Percentiles rank a stretch among this genome's conserved stretches.
These are phyloP conservation scores for Verruconis gallopava DNA, from an alignment of 2,329 filamentous ascomycete genomes.

Conservation along the genomic window DNA sequence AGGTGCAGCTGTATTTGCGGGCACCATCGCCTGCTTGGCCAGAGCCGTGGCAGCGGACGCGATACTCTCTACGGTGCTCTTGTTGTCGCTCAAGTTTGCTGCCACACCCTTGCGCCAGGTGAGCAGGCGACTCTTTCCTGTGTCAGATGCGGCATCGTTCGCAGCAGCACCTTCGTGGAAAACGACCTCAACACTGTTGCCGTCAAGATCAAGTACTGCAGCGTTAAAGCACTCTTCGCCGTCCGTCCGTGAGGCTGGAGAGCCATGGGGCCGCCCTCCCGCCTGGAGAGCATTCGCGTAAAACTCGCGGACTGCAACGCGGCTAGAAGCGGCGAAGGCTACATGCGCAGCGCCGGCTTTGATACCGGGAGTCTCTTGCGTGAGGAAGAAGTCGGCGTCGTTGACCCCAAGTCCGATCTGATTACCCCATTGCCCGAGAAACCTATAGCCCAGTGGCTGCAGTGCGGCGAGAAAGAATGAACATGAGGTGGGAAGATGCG, in stretches of 20 bases:
- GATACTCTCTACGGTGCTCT: constrained; percentile 18
- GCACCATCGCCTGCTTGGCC: constrained; percentile 16
- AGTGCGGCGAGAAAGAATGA: constrained; percentile 74
- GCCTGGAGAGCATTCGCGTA: constrained; percentile 56
- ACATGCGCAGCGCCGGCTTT: constrained; percentile 46
- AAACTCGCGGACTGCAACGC: constrained; percentile 56
- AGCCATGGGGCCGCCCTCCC: constrained; percentile 44
- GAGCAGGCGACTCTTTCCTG: constrained; percentile 19
- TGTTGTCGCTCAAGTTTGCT: constrained; percentile 6
- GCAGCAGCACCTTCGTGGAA: constrained; percentile 36
- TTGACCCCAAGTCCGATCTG: constrained; percentile 49
- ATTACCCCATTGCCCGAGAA: constrained; percentile 48
- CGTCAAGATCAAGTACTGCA: constrained; percentile 62
- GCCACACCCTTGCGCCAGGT: constrained; percentile 30
- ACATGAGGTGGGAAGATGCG: constrained; percentile 62
- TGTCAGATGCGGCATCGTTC: constrained; percentile 22
- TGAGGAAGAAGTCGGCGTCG: constrained; percentile 51
- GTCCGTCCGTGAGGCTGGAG: constrained; percentile 40
- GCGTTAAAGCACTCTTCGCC: constrained; percentile 48
- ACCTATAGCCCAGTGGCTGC: constrained; percentile 65
- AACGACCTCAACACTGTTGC: constrained; percentile 71
- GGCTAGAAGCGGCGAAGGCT: constrained; percentile 55
- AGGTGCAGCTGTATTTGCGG: constrained; percentile 4
- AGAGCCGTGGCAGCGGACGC: constrained; percentile 15
- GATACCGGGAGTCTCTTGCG: constrained; percentile 43